Conservation (phyloP, 108 stramenopile species). For the Discostella stelligeroides region DNA sequence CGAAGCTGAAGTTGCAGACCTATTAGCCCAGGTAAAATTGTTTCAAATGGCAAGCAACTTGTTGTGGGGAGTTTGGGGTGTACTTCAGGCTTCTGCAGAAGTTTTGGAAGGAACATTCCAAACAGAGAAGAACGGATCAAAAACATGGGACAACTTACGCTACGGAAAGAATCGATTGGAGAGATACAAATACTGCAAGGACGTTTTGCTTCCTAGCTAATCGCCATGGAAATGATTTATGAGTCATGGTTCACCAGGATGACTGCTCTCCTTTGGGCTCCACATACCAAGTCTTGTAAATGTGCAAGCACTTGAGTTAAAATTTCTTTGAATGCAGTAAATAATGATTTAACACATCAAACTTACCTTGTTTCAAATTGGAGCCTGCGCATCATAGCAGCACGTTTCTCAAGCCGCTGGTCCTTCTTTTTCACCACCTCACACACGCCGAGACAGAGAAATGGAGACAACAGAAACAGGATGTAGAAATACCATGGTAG, state of each 20-base stretch:
- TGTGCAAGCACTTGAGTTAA: no score
- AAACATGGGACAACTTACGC: slow-evolving; percentile 35
- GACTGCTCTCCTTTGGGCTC: slow-evolving; percentile 27
- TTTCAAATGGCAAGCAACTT: slow-evolving; percentile 81
- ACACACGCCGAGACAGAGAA: slow-evolving; percentile 55
- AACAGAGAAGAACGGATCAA: slow-evolving; percentile 31
- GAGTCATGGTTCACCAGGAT: not conserved
- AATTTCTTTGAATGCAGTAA: not conserved
- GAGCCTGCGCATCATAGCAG: slow-evolving; percentile 80
- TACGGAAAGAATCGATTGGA: slow-evolving; percentile 42
- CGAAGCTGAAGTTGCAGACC: slow-evolving; percentile 15
- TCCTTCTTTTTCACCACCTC: slow-evolving; percentile 71
- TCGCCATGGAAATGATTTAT: no score
- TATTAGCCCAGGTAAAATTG: slow-evolving; percentile 52
- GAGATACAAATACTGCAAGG: slow-evolving; percentile 23
- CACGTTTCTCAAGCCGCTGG: slow-evolving; percentile 57
- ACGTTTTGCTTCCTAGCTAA: no score
- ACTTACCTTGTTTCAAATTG: slow-evolving; percentile 84
- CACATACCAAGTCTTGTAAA: slow-evolving; percentile 53
- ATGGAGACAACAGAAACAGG: slow-evolving; percentile 56
- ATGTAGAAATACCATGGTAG: slow-evolving; percentile 79
- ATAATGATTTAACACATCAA: not conserved
- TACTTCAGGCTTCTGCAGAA: slow-evolving; percentile 78
- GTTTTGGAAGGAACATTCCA: slow-evolving; percentile 61
- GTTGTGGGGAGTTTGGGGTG: slow-evolving; percentile 87